These are phyloP conservation scores for Nepenthes alata DNA, from an alignment of 179 eudicot genomes.

Conservation along the genomic window DNA sequence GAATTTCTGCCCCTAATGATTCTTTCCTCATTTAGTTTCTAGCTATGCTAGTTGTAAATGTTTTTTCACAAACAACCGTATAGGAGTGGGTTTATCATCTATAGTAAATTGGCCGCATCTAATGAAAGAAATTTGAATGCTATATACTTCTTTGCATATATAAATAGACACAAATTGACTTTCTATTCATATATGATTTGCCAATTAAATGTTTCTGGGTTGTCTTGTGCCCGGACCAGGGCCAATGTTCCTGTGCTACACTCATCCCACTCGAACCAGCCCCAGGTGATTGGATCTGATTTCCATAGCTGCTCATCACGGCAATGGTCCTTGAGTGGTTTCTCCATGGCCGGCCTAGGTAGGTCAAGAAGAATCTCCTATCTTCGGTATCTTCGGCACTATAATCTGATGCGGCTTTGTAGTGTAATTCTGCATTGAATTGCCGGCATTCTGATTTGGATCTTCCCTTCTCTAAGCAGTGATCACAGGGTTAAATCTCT, in stretches of 20 bases:
- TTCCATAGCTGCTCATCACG: slow-evolving; percentile 45
- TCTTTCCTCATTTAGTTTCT: too few relatives aligned
- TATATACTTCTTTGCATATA: too few relatives aligned
- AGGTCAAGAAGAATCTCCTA: slow-evolving; percentile 21
- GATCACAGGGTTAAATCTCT: slow-evolving; percentile 26
- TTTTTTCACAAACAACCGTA: too few relatives aligned
- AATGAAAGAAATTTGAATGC: too few relatives aligned
- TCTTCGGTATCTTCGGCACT: slow-evolving; percentile 9
- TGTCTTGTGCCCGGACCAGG: too few relatives aligned
- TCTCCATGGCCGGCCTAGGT: slow-evolving; percentile 68
- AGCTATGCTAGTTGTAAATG: too few relatives aligned
- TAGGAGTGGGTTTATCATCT: too few relatives aligned
- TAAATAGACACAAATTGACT: too few relatives aligned
- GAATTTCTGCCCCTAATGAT: too few relatives aligned
- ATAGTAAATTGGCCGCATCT: too few relatives aligned
- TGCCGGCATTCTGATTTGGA: slow-evolving; percentile 58
- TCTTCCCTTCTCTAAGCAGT: slow-evolving; percentile 66
- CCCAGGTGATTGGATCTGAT: slow-evolving; percentile 36
- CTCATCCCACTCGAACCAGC: slow-evolving; percentile 49
- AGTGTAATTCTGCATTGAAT: slow-evolving; percentile 47
- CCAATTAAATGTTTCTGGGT: too few relatives aligned
- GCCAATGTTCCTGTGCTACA: slow-evolving; percentile 16
- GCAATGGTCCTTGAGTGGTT: slow-evolving; percentile 50
- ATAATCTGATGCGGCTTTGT: slow-evolving; percentile 33
- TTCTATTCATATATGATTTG: too few relatives aligned